Base-by-base conservation (phyloP, 1,284 basidiomycete species). In the Athelia sp. region DNA sequence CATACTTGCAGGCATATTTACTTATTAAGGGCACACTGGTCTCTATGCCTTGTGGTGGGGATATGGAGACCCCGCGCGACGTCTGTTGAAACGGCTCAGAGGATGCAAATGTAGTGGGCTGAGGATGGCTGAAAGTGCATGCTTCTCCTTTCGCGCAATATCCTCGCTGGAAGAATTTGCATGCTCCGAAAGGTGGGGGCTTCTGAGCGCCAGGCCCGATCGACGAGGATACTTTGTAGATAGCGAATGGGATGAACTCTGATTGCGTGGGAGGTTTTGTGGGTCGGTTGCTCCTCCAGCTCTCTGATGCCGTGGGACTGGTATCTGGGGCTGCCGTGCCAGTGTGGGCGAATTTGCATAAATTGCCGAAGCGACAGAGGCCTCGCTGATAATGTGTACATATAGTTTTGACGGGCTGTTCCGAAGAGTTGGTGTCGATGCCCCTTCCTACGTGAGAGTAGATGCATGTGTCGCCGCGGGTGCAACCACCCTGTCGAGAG, bases 1-100 rank as follows among this genome's bases (percentile, higher is more conserved):
- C 66, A 19, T 44, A 57, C 36, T 57, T 62, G 48, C 71, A 73
- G 13, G 58, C 57, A 13, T 52, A 42, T 34, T 62, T 51, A 18
- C 51, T 50, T 50, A 38, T 51, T 50, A 46, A 13, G 26, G 26
- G 6, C 13, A 13, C 26, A 29, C 13, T 13, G 26, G 26, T 13
- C 6, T 29, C 26, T 29, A 13, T 13, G 26, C 13, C 13, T 29
- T 4, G 26, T 29, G 26, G 6, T 4, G 26, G 13, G 26, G 26
- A 29, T 4, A 29, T 29, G 26, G 13, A 29, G 13, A 29, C 26
- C 4, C 19, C 31, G 14, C 24, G 26, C 43, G 42, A 42, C n/a
- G 50, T 49, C 45, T 51, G 50, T 43, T 58, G 43, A 11, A 22
- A 22, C 13, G 24, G 24, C 4, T n/a, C 21, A 44, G 43, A 4